These are phyloP conservation scores for Paramyrothecium roridum DNA, from an alignment of 2,329 filamentous ascomycete species.

Conservation along the genomic window DNA sequence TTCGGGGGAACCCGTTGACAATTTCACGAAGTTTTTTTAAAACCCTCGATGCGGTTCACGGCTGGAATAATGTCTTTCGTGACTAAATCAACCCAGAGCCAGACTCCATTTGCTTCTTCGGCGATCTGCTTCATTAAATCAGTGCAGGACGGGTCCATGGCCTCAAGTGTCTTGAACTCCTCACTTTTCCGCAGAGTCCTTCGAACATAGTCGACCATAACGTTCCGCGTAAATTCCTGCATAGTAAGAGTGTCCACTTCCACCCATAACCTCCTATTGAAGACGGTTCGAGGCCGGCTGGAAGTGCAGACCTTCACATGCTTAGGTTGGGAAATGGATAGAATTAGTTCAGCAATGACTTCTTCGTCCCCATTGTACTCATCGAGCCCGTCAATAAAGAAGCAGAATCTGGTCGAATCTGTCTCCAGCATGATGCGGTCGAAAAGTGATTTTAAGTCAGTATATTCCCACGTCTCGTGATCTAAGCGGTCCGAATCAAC, in stretches of 20 bases:
- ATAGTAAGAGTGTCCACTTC: not conserved
- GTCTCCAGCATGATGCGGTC: not conserved
- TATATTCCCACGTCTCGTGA: too few relatives aligned
- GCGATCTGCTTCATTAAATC: not conserved
- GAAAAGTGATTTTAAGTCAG: too few relatives aligned
- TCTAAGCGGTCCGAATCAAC: not conserved
- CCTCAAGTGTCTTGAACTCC: not conserved
- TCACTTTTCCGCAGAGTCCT: not conserved
- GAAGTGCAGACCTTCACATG: not conserved
- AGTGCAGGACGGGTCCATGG: not conserved
- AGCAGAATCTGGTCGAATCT: not conserved
- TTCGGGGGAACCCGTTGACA: too few relatives aligned
- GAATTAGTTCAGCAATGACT: not conserved
- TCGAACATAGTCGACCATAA: not conserved
- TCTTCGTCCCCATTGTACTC: not conserved
- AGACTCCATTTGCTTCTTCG: not conserved
- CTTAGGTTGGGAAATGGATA: not conserved
- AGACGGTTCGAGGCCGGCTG: not conserved
- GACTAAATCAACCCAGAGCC: not conserved
- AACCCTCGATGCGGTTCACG: too few relatives aligned
- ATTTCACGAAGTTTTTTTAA: too few relatives aligned
- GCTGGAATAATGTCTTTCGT: not conserved
- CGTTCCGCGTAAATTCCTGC: not conserved
- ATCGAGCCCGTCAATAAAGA: not conserved
- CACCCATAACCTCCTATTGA: not conserved